Evolutionary conservation across 2,329 filamentous ascomycete genomes (phyloP), one percentile per base, ranked within the genome.

Genomic region (Diaporthe sp.): DNA sequence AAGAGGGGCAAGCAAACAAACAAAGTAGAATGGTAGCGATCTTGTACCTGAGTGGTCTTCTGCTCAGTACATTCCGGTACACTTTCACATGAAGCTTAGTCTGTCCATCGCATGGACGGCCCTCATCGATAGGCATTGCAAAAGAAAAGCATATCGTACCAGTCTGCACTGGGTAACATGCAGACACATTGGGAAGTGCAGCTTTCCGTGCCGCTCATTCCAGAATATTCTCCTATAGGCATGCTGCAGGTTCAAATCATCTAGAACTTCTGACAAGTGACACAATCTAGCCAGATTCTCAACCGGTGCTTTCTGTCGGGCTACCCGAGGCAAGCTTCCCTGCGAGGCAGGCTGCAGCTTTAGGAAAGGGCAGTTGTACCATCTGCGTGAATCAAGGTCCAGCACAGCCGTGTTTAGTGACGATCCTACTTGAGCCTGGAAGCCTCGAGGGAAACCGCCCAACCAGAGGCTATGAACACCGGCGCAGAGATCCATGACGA

Each of bases 1-100:
- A 71, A 70, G 72, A 27, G 32, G 22, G 35, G 53, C 44, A 63
- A 70, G 56, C 72, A 73, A 73, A 70, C 72, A 73, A 53, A 53
- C 22, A 13, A 22, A 27, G 15, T 10, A 37, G n/a, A 37, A 44
- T 51, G n/a, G 25, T 25, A 30, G 58, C 44, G 44, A 27, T 53
- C 55, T 55, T n/a, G 44, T 30, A 53, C 12, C 10, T 42, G 15
- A 7, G 9, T 42, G 25, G 6, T 37, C 22, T 25, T 17, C n/a
- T 25, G 12, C 47, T 37, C 32, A 44, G 35, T 10, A 37, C 25
- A 55, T 32, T 37, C 32, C 25, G 27, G n/a, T 42, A 44, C 47
- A 19, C n/a, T 13, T 22, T 6, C 17, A 15, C 44, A 1, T 12
- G 27, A 12, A 39, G 17, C 15, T 37, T 13, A 8, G 32, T 10